Evolutionary conservation across 1,284 basidiomycete genomes (phyloP).

Genomic region (Heterobasidion occidentale): DNA sequence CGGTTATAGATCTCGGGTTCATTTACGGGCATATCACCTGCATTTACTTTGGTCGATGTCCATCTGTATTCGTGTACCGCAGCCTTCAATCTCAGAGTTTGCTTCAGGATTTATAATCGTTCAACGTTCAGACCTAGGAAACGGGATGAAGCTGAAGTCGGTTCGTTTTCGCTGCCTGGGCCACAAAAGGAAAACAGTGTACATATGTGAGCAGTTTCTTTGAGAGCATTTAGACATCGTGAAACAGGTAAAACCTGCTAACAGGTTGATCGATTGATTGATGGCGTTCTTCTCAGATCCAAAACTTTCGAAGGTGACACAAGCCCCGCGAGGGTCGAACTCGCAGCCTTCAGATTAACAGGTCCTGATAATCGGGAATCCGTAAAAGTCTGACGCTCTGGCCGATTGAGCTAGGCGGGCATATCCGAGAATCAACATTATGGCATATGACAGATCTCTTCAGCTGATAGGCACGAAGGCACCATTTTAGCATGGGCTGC

Average conservation of each 20-base stretch:
- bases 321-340: slow-evolving; percentile 87
- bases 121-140: neutral
- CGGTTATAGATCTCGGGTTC: neutral
- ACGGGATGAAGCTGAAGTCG: neutral
- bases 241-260: neutral
- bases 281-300: neutral
- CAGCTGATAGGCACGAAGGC: neutral
- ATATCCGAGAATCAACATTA: neutral
- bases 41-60: neutral
- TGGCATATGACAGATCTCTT: neutral
- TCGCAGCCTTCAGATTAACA: slow-evolving; percentile 75
- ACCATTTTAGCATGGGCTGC: neutral
- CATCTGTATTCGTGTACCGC: neutral
- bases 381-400: slow-evolving; percentile 73
- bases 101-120: neutral
- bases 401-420: slow-evolving; percentile 84
- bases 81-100: neutral
- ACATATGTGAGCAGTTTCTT: no score
- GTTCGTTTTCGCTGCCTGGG: neutral
- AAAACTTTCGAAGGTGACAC: neutral
- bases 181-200: no score
- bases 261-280: neutral
- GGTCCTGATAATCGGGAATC: neutral
- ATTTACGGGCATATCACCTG: neutral
- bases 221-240: neutral